Evolutionary conservation across 345 rosid genomes (phyloP), one percentile per base, ranked within the genome.

Genomic region (Pistacia vera): DNA sequence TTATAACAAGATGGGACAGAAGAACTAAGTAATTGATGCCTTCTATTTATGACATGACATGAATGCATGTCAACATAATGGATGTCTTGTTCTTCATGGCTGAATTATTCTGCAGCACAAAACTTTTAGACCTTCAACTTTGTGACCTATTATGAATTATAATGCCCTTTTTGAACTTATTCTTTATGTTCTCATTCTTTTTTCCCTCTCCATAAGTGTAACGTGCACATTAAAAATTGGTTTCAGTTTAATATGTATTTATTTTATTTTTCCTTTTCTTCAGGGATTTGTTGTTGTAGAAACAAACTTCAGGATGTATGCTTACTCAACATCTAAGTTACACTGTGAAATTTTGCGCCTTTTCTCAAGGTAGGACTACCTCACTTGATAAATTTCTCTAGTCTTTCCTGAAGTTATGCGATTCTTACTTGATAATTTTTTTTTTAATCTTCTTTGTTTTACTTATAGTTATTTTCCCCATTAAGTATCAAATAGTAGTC

Each of bases 201-300:
- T 35, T 64, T 64, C 49, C 20, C 17, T 4, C 33, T 30, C 33
- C 7, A 5, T 36, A 64, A 64, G 36, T 64, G 68, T 16, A 11
- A 14, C 36, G 46, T 36, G n/a, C 48, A 11, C 38, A 13, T 30
- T 62, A 49, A 8, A 49, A 49, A 10, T 49, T 8, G 54, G 13
- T 1, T 49, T 2, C 13, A 49, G 8, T 49, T 49, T 12, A 49
- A 0, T 49, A 49, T 0, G 3, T 49, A 2, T 13, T 49, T 49
- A 68, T 69, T 12, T 35, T 79, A 57, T 71, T 74, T 73, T 63
- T 75, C 58, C 63, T 77, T 62, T 61, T 70, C 75, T 63, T 64
- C 86, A 95, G 99, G 99, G 99, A 66, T 90, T 86, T 88, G 88
- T 95, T 70, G 91, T 95, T 48, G 91, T 95, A 82, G 99, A 95